phyloP scores from a whole-genome alignment of 2,329 filamentous ascomycete genomes.

The Pseudocercospora pini-densiflorae region DNA sequence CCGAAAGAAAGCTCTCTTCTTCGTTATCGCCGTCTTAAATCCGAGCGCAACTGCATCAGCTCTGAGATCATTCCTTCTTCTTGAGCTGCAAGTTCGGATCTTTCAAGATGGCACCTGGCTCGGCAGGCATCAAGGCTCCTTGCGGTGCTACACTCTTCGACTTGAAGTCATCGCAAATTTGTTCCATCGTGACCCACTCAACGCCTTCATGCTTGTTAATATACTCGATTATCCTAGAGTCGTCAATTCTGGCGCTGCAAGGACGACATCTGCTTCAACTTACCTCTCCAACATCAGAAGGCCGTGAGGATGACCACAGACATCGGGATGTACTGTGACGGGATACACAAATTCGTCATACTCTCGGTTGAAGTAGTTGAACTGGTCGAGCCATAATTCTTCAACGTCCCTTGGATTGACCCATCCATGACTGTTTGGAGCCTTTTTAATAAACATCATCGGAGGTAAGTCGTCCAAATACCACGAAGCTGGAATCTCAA shows the following conservation, averaged over 20 bases:
- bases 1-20: background rate
- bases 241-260: constrained; percentile 3
- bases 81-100: constrained; percentile 41
- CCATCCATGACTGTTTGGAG: constrained; percentile 68
- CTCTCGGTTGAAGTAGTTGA: constrained; percentile 76
- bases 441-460: constrained; percentile 74
- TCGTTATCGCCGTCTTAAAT: constrained; percentile 7
- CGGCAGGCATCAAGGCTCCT: constrained; percentile 66
- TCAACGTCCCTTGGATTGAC: constrained; percentile 62
- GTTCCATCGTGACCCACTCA: constrained; percentile 71
- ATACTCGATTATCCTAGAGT: constrained; percentile 63
- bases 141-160: constrained; percentile 61
- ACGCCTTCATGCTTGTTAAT: constrained; percentile 68
- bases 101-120: constrained; percentile 58
- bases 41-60: background rate
- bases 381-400: constrained; percentile 69
- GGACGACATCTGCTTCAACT: constrained; percentile 9
- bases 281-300: constrained; percentile 74
- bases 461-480: constrained; percentile 64
- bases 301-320: constrained; percentile 72
- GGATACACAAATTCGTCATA: constrained; percentile 79
- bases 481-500: constrained; percentile 70
- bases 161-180: constrained; percentile 77
- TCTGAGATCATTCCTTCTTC: constrained; percentile 29
- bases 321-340: constrained; percentile 77